Evolutionary conservation across 2,329 filamentous ascomycete species (phyloP).

Genomic region (Fusarium albosuccineum): DNA sequence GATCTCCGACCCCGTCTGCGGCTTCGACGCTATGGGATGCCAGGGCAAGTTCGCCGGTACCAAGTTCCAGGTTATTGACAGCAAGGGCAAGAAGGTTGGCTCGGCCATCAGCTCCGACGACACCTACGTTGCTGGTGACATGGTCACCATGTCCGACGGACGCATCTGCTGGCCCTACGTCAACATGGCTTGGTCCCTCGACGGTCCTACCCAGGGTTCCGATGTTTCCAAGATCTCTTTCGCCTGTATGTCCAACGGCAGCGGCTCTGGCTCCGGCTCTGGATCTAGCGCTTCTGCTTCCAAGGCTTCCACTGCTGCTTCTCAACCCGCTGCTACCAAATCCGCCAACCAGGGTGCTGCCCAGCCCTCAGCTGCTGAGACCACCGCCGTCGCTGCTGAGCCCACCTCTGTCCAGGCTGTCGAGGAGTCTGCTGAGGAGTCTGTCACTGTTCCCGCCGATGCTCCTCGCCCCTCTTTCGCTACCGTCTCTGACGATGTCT

Average conservation of each 20-base stretch:
- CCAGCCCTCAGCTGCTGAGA: conserved; percentile 16
- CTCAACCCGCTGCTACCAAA: conserved; percentile 27
- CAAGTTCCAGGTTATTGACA: conserved; percentile 69
- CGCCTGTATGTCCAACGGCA: conserved; percentile 57
- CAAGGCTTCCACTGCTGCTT: conserved; percentile 20
- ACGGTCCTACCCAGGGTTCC: conserved; percentile 37
- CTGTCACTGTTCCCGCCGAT: conserved; percentile 17
- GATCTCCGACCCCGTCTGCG: conserved; percentile 67
- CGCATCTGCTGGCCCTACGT: conserved; percentile 74
- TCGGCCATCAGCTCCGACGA: conserved; percentile 62
- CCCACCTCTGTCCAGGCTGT: conserved; percentile 21
- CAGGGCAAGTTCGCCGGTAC: conserved; percentile 69
- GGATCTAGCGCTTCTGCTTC: conserved; percentile 3
- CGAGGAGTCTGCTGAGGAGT: conserved; percentile 21
- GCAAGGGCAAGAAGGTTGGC: conserved; percentile 64
- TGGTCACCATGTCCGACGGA: conserved; percentile 70
- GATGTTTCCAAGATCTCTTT: conserved; percentile 63
- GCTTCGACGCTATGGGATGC: conserved; percentile 71
- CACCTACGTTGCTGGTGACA: conserved; percentile 72
- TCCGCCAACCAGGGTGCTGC: conserved; percentile 11
- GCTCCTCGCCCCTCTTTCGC: conserved; percentile 40
- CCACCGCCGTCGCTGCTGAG: conserved; percentile 19
- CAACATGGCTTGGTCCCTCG: conserved; percentile 64
- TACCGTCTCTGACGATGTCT: conserved; percentile 26
- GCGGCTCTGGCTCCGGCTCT: conserved; percentile 8